phyloP scores from a whole-genome alignment of 805 yeast genomes.

The Candida sphagnicola region DNA sequence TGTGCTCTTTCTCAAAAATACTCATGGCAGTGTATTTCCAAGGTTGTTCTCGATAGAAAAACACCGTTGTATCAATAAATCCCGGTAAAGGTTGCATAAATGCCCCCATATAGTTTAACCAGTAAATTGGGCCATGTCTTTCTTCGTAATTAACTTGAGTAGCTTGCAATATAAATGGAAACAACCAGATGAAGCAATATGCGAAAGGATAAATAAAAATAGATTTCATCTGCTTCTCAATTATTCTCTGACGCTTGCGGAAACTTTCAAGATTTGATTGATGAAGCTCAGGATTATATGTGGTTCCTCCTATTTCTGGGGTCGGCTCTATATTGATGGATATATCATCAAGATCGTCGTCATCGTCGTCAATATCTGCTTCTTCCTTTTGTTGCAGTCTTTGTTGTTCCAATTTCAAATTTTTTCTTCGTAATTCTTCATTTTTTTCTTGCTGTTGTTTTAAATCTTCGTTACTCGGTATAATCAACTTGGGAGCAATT shows the following conservation, averaged over 20 bases:
- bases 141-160: constrained; percentile 50
- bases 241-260: constrained; percentile 57
- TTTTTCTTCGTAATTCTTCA: constrained; percentile 1
- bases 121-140: constrained; percentile 48
- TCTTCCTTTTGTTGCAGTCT: constrained; percentile 7
- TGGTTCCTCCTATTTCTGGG: constrained; percentile 16
- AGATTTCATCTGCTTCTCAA: constrained; percentile 72
- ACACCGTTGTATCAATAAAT: constrained; percentile 70
- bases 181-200: constrained; percentile 75
- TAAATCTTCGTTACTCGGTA: constrained; percentile 21
- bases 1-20: constrained; percentile 34
- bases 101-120: constrained; percentile 67
- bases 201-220: constrained; percentile 84
- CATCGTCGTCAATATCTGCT: constrained; percentile 26
- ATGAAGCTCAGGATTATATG: constrained; percentile 43
- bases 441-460: neutral
- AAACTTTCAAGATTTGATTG: constrained; percentile 58
- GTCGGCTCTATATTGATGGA: constrained; percentile 25
- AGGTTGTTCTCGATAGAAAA: constrained; percentile 73
- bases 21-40: constrained; percentile 54
- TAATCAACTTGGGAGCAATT: constrained; percentile 22
- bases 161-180: constrained; percentile 68
- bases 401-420: neutral
- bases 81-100: constrained; percentile 81
- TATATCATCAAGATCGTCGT: constrained; percentile 20